Evolutionary conservation across 129 eudicot species (phyloP), one percentile per base, ranked within the genome.

Genomic region (Chrysanthemum seticuspe): DNA sequence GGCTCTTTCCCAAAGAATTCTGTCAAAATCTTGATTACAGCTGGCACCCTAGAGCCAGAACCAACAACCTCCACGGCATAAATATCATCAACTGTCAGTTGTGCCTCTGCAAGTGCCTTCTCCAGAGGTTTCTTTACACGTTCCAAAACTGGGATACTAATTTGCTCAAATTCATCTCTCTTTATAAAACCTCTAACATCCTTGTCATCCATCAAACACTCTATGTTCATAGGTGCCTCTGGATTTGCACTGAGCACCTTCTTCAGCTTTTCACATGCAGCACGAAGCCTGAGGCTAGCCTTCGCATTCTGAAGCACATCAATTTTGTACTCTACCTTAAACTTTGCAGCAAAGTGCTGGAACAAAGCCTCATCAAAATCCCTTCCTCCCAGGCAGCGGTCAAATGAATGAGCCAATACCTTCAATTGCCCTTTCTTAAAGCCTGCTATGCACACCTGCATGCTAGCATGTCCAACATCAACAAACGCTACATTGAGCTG

Each of bases 391-490:
- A 93, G 79, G 14, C 83, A 83, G 5, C 90, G 80, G 73, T 93
- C 98, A 71, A 85, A 93, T n/a, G 96, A 78, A 75, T 89, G 98
- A 14, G 98, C 86, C 75, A 93, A 75, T 49, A 89, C 75, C 76
- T 89, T 89, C 65, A 92, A 63, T 16, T 89, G 95, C 10, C 96
- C 98, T 82, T 92, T 92, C 88, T 92, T 93, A 45, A 93, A 90
- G n/a, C 88, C 95, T 77, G 92, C 96, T 71, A 93, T 79, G 72
- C 96, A 93, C n/a, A 93, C 98, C 76, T 93, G 98, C 95, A 93
- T 80, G 57, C 98, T 93, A 16, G 98, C 81, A 78, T 93, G 98
- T 6, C 98, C 98, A 64, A 93, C 74, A 73, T 93, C 98, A 9
- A 93, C 87, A 77, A 93, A 89, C 6, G 96, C 98, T 67, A 93